Evolutionary conservation across 805 yeast genomes (phyloP).

Genomic region (Wickerhamiella musiphila): DNA sequence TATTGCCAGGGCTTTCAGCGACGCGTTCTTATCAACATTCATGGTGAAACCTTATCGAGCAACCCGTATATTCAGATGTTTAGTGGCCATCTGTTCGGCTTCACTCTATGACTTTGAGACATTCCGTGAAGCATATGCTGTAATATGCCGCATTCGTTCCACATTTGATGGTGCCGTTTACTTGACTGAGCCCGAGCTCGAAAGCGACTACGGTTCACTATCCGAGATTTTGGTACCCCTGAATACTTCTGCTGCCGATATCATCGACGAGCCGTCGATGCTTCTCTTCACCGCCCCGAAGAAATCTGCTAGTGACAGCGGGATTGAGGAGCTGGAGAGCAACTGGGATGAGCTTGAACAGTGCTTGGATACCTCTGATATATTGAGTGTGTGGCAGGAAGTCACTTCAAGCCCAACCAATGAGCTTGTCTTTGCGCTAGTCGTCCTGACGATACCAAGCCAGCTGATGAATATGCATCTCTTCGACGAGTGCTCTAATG

Average conservation of each 20-base stretch:
- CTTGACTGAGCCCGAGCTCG: slow-evolving; percentile 12
- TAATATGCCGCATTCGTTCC: slow-evolving; percentile 11
- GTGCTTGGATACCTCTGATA: slow-evolving; percentile 28
- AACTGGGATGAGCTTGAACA: slow-evolving; percentile 23
- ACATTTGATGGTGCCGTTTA: slow-evolving; percentile 9
- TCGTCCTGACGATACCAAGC: slow-evolving; percentile 49
- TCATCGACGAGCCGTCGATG: slow-evolving; percentile 22
- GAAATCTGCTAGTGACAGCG: background rate
- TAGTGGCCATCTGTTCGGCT: slow-evolving; percentile 4
- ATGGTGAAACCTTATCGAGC: slow-evolving; percentile 1
- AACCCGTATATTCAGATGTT: slow-evolving; percentile 1
- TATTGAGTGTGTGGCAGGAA: slow-evolving; percentile 30
- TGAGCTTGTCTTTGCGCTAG: slow-evolving; percentile 51
- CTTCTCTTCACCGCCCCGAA: slow-evolving; percentile 12
- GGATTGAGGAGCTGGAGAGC: background rate
- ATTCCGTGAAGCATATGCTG: slow-evolving; percentile 11
- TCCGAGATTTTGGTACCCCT: slow-evolving; percentile 16
- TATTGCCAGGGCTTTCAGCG: slow-evolving; percentile 2
- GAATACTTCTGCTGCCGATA: slow-evolving; percentile 23
- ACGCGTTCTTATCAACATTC: slow-evolving; percentile 2
- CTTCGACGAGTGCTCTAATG: slow-evolving; percentile 26
- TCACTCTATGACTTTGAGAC: slow-evolving; percentile 7
- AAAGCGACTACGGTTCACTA: slow-evolving; percentile 9
- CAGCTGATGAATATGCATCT: slow-evolving; percentile 44
- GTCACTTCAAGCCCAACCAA: slow-evolving; percentile 34